Evolutionary conservation across 2,329 filamentous ascomycete species (phyloP).

Genomic region (Purpureocillium takamizusanense): DNA sequence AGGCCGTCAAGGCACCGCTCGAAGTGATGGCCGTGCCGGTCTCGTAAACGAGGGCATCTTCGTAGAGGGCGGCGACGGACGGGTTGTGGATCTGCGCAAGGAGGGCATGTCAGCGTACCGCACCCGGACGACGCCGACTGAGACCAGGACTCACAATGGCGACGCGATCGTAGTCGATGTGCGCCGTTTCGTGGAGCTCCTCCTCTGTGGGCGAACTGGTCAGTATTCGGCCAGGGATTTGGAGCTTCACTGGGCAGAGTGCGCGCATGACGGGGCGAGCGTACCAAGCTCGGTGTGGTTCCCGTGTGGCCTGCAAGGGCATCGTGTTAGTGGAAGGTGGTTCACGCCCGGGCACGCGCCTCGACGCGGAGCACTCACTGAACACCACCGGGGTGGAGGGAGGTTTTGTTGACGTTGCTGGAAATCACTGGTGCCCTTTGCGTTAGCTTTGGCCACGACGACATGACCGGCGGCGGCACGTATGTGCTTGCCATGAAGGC

Average conservation of each 20-base stretch:
- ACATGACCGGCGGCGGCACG: no score
- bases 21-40: conserved; percentile 96
- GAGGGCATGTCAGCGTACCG: background rate
- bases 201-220: conserved; percentile 48
- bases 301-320: conserved; percentile 55
- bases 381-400: conserved; percentile 83
- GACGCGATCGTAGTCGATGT: conserved; percentile 98
- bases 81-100: conserved; percentile 66
- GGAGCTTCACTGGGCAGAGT: background rate
- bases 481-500: no score
- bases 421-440: conserved; percentile 34
- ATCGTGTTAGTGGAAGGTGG: conserved; percentile 15
- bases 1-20: conserved; percentile 87
- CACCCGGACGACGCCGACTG: no score
- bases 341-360: background rate
- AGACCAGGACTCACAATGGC: conserved; percentile 64
- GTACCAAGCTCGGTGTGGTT: conserved; percentile 87
- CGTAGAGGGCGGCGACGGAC: conserved; percentile 90
- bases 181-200: conserved; percentile 91
- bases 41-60: conserved; percentile 95
- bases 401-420: conserved; percentile 77
- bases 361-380: conserved; percentile 51
- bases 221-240: conserved; percentile 10
- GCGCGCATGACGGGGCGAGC: conserved; percentile 6
- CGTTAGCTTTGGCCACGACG: conserved; percentile 6